Evolutionary conservation across 2,329 filamentous ascomycete genomes (phyloP), one percentile per base, ranked within the genome.

Genomic region (Hawksworthiomyces lignivorus): DNA sequence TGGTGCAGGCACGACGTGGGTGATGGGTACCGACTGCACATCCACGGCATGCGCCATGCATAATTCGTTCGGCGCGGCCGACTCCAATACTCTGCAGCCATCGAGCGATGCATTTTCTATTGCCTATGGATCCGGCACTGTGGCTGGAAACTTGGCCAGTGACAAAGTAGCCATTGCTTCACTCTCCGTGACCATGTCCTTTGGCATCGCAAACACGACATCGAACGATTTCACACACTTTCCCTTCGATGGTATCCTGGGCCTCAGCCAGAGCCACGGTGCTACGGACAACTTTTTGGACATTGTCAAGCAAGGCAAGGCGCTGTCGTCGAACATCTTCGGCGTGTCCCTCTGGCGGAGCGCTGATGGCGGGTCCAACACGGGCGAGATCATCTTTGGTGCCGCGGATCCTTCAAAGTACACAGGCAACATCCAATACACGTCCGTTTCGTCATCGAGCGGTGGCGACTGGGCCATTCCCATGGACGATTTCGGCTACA

Each of bases 201-300:
- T 95, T 54, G 88, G 88, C 5, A 62, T 89, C 45, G 86, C 84
- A 18, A 75, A 73, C 26, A 72, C 72, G 19, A 84, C 84, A 2
- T 87, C 85, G 1, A 62, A 77, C 39, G 80, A 92, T 49, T 94
- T 95, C 59, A 63, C 68, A 21, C 73, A 75, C 39, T 94, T 90
- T 53, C 83, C 86, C 2, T 88, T 94, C 61, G 88, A 95, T 58
- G 88, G 88, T 19, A 94, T 95, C 36, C 65, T 95, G 3, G 88
- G 87, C 4, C 64, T 94, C 19, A 83, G 84, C 14, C 79, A 81
- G 52, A 73, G 72, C 47, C 65, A 69, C 10, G 73, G 73, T 3
- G 67, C 65, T 27, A 72, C 73, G 5, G 75, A 83, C 17, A 85
- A 80, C 33, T 80, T 92, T 52, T 69, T 92, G 57, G 68, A 82